Evolutionary conservation across 1,139 yeast genomes (phyloP).

Genomic region (Magnusiomyces suaveolens): DNA sequence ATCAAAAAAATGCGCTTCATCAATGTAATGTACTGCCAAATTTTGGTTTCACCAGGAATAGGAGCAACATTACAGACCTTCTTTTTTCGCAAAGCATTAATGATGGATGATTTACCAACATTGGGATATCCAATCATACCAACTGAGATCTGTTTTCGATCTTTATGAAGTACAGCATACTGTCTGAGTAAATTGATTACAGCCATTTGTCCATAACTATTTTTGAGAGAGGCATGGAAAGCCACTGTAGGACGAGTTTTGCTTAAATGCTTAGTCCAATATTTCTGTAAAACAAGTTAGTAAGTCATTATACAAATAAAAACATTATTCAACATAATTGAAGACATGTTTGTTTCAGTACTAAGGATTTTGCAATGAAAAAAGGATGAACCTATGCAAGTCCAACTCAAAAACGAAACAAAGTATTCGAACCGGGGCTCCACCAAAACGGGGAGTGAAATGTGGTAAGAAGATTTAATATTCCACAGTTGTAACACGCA

Average conservation of each 20-base stretch:
- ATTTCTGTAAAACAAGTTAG: not conserved
- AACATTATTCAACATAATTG: constrained; percentile 7
- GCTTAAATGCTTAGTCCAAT: not conserved
- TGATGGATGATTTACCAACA: constrained; percentile 92
- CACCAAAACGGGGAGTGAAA: constrained; percentile 41
- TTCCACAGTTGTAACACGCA: constrained; percentile 95
- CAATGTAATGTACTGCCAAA: constrained; percentile 95
- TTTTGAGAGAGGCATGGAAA: constrained; percentile 94
- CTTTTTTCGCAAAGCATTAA: constrained; percentile 84
- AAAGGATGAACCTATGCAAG: constrained; percentile 7
- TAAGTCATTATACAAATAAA: constrained; percentile 28
- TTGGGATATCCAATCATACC: constrained; percentile 97
- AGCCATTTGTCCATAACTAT: constrained; percentile 96
- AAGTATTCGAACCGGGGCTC: constrained; percentile 38
- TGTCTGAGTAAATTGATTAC: constrained; percentile 87
- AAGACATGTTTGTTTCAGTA: constrained; percentile 32
- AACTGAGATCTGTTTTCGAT: constrained; percentile 90
- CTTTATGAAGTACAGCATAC: constrained; percentile 81
- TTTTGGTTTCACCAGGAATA: constrained; percentile 97
- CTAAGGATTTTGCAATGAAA: constrained; percentile 31
- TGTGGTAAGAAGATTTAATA: constrained; percentile 51
- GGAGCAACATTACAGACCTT: constrained; percentile 97
- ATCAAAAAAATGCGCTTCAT: constrained; percentile 92
- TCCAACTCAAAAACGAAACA: constrained; percentile 39
- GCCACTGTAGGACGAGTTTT: constrained; percentile 27